These are phyloP conservation scores for Endocarpon pusillum DNA, from an alignment of 495 filamentous ascomycete genomes.

Conservation along the genomic window DNA sequence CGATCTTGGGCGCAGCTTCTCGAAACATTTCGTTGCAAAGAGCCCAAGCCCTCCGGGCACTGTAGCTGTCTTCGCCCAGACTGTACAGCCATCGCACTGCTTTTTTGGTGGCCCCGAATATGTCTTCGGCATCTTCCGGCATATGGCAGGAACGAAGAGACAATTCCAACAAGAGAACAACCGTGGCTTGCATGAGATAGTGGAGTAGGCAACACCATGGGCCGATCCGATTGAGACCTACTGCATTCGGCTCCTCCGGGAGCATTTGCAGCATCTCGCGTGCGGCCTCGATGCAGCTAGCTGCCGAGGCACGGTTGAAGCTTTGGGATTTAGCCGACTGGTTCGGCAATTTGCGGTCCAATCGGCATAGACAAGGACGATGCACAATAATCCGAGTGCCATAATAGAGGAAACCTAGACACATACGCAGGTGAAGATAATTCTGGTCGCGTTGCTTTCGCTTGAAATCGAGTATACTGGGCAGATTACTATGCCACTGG, in stretches of 20 bases:
- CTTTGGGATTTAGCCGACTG: slow-evolving; percentile 23
- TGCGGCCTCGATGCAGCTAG: slow-evolving; percentile 37
- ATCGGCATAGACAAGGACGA: slow-evolving; percentile 46
- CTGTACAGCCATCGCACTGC: slow-evolving; percentile 34
- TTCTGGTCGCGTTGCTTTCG: slow-evolving; percentile 17
- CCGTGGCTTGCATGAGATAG: slow-evolving; percentile 44
- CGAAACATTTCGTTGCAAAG: slow-evolving; percentile 31
- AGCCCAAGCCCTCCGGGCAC: slow-evolving; percentile 38
- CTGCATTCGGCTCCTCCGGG: slow-evolving; percentile 26
- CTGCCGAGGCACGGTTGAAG: slow-evolving; percentile 40
- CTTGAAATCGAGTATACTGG: slow-evolving; percentile 32
- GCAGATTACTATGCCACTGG: slow-evolving; percentile 35
- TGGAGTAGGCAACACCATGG: slow-evolving; percentile 55
- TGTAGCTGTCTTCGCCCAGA: slow-evolving; percentile 36
- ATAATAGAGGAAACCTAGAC: slow-evolving; percentile 39
- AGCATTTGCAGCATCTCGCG: slow-evolving; percentile 34
- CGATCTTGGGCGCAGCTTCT: slow-evolving; percentile 18
- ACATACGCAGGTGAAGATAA: slow-evolving; percentile 20
- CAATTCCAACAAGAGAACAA: slow-evolving; percentile 44
- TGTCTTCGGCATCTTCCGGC: slow-evolving; percentile 29
- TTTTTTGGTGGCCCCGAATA: slow-evolving; percentile 34
- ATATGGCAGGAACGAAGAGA: slow-evolving; percentile 38
- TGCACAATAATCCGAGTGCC: slow-evolving; percentile 41
- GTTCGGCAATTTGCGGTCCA: slow-evolving; percentile 30
- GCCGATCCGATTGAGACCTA: slow-evolving; percentile 33